Base-by-base conservation (phyloP, 176 grass and related monocot genomes). In the Areca catechu region DNA sequence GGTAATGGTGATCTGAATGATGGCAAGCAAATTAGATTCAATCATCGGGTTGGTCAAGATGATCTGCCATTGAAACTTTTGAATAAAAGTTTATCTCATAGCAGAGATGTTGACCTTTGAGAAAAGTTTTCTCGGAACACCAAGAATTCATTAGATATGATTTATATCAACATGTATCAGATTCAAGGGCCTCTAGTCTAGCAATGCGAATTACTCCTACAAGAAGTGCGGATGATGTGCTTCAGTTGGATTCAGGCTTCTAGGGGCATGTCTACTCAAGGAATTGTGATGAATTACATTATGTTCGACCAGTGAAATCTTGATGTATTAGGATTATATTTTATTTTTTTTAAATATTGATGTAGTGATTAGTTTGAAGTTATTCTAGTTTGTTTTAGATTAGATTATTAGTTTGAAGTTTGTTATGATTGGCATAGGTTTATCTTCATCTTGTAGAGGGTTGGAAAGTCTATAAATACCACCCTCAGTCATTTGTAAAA, bases 11-110 rank as follows among this genome's bases (percentile, higher is more conserved):
- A 58, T 77, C 43, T 61, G 67, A 77, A 56, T 76, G 69, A 70
- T 57, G 62, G 63, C 56, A 55, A 76, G 61, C 4, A 24, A 7
- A 70, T 73, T 67, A 54, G 25, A 76, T 78, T 5, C 59, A 67
- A 63, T 76, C 21, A 29, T 21, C 79, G 63, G 64, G 57, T 82
- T 58, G 76, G 72, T 20, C 75, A 58, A 62, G 65, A 79, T 79
- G 87, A 90, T 74, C 71, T 90, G 66, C 85, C 82, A 79, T 57
- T 82, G 56, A 90, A 90, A 75, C 87, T 90, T 76, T 70, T 86
- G 61, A 76, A 77, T 67, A 85, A 82, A 86, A 66, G 79, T 64
- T 49, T 79, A 63, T 65, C 70, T 54, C 70, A 76, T 43, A 78
- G 70, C 60, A 74, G 68, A 70, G 74, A 79, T 73, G 68, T 74